phyloP scores from a whole-genome alignment of 139 green algal species.

The Raphidocelis subcapitata region DNA sequence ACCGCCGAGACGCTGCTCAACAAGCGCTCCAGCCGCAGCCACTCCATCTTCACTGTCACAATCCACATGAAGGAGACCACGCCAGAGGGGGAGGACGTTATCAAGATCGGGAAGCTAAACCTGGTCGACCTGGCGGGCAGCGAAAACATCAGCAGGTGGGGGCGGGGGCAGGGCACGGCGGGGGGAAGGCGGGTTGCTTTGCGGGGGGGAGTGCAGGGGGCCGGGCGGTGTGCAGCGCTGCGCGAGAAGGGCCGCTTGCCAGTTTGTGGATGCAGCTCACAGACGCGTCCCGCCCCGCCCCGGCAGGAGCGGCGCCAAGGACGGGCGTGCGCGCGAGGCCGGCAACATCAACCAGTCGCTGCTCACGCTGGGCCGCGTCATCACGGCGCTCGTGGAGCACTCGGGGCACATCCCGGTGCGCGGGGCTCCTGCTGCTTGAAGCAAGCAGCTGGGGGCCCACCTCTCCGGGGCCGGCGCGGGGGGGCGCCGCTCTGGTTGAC shows the following conservation, averaged over 20 bases:
- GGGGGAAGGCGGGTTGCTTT: too few species aligned
- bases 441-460: too few species aligned
- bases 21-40: constrained; percentile 94
- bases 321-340: constrained; percentile 87
- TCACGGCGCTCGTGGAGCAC: constrained; percentile 91
- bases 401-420: constrained; percentile 64
- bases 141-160: constrained; percentile 91
- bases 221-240: too few species aligned
- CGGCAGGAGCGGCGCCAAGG: constrained; percentile 80
- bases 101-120: constrained; percentile 98
- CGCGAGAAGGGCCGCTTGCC: too few species aligned
- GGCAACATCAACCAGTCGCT: constrained; percentile 97
- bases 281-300: too few species aligned
- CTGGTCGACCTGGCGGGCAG: constrained; percentile 97
- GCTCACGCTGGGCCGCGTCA: constrained; percentile 95
- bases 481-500: too few species aligned
- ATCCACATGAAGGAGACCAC: constrained; percentile 89
- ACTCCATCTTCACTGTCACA: constrained; percentile 83
- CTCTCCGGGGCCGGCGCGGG: too few species aligned
- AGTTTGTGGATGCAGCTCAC: too few species aligned
- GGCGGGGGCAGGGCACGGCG: background rate
- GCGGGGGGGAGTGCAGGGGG: too few species aligned
- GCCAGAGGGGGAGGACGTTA: constrained; percentile 94
- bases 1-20: constrained; percentile 98
- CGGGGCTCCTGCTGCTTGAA: too few species aligned